A percentile compares a stretch with the other conserved stretches of the same genome.
Conservation (phyloP, 1,139 yeast species). For the Candida freyschussii region DNA sequence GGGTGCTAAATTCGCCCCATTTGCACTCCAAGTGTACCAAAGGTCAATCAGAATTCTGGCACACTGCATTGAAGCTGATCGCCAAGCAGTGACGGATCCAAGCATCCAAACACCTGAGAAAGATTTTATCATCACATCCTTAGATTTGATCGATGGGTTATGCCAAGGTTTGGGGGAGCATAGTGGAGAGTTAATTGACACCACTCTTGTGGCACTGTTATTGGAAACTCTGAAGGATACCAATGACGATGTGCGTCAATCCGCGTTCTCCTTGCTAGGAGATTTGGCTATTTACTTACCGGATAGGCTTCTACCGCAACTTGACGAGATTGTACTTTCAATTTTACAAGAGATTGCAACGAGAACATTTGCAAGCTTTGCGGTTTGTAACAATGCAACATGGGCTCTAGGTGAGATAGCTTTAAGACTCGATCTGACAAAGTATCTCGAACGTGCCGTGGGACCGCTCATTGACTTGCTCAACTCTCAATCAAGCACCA, state of each 20-base stretch:
- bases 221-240: constrained; percentile 72
- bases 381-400: constrained; percentile 82
- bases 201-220: constrained; percentile 53
- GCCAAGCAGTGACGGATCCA: constrained; percentile 63
- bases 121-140: constrained; percentile 82
- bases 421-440: constrained; percentile 55
- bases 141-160: constrained; percentile 87
- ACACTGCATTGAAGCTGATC: constrained; percentile 64
- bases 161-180: constrained; percentile 80
- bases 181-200: constrained; percentile 52
- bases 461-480: constrained; percentile 62
- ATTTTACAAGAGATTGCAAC: constrained; percentile 12
- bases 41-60: constrained; percentile 69
- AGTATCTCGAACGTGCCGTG: constrained; percentile 58
- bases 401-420: constrained; percentile 93
- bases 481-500: constrained; percentile 45
- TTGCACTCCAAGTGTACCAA: constrained; percentile 83
- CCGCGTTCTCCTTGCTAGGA: constrained; percentile 86
- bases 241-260: constrained; percentile 83
- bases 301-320: constrained; percentile 43
- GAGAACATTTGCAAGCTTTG: constrained; percentile 45
- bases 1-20: constrained; percentile 82
- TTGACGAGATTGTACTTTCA: constrained; percentile 52
- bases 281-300: constrained; percentile 71
- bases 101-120: constrained; percentile 75